Conservation (phyloP, 768 basidiomycete genomes). For the Lactarius sanguifluus region DNA sequence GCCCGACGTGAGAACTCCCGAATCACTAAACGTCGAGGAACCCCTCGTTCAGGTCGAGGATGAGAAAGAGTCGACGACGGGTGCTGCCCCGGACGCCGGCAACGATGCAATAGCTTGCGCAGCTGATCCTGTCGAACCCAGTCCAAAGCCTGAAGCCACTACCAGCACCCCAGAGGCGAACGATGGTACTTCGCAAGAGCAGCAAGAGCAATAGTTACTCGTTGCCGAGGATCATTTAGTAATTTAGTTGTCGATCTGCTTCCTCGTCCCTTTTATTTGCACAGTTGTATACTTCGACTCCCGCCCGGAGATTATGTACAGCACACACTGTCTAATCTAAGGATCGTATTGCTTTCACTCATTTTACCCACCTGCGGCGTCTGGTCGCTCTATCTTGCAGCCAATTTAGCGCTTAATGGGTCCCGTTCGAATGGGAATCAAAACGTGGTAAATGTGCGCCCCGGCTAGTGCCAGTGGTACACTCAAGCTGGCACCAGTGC, state of each 20-base stretch:
- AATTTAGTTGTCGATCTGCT: constrained; percentile 1
- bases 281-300: constrained; percentile 7
- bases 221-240: neutral
- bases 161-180: neutral
- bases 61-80: neutral
- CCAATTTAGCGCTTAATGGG: neutral
- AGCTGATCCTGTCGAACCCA: neutral
- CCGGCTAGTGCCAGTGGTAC: neutral
- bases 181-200: neutral
- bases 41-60: neutral
- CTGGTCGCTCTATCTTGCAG: no score
- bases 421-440: neutral
- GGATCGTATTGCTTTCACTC: constrained; percentile 1
- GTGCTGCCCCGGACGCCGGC: neutral
- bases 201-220: neutral
- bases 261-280: neutral
- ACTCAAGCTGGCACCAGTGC: neutral
- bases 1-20: constrained; percentile 3
- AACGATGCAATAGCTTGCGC: constrained; percentile 4
- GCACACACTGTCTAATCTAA: constrained; percentile 10
- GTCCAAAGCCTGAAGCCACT: neutral
- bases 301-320: neutral
- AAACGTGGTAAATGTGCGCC: neutral
- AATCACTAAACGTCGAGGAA: neutral
- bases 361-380: neutral